phyloP scores from a whole-genome alignment of 192 early-diverging fungal genomes.

The Backusella australiensis region DNA sequence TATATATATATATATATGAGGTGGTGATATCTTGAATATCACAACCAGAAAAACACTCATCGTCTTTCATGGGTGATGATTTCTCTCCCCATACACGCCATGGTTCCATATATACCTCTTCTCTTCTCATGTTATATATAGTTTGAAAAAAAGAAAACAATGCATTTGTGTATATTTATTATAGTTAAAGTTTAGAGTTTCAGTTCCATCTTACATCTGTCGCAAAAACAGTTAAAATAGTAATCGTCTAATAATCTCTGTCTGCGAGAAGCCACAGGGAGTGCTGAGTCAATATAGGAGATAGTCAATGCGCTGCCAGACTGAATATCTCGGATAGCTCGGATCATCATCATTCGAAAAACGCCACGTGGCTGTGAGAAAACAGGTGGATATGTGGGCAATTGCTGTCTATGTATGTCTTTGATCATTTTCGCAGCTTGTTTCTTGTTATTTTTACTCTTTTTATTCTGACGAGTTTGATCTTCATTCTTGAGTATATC shows the following conservation, averaged over 20 bases:
- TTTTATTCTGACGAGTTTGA: conserved; percentile 8
- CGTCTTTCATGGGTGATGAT: background rate
- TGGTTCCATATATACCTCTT: background rate
- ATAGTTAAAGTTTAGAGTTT: background rate
- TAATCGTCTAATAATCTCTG: conserved; percentile 53
- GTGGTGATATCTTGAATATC: too few relatives aligned
- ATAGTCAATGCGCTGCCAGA: conserved; percentile 57
- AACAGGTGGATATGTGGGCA: conserved; percentile 17
- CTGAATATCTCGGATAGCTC: conserved; percentile 14
- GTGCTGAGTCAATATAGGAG: conserved; percentile 63
- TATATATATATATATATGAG: too few relatives aligned
- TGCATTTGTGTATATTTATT: background rate
- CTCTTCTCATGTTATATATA: background rate
- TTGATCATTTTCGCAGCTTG: background rate
- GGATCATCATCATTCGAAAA: conserved; percentile 26
- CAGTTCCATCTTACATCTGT: conserved; percentile 48
- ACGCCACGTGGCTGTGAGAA: conserved; percentile 29
- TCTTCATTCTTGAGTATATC: conserved; percentile 9
- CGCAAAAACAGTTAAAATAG: conserved; percentile 61
- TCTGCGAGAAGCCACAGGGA: conserved; percentile 57
- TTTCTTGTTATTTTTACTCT: conserved; percentile 1
- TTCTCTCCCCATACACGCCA: background rate
- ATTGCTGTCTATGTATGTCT: background rate
- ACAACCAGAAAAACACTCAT: background rate
- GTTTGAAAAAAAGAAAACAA: background rate